Evolutionary conservation across 2,329 filamentous ascomycete species (phyloP), one percentile per base, ranked within the genome.

Genomic region (Sporothrix curviconia): DNA sequence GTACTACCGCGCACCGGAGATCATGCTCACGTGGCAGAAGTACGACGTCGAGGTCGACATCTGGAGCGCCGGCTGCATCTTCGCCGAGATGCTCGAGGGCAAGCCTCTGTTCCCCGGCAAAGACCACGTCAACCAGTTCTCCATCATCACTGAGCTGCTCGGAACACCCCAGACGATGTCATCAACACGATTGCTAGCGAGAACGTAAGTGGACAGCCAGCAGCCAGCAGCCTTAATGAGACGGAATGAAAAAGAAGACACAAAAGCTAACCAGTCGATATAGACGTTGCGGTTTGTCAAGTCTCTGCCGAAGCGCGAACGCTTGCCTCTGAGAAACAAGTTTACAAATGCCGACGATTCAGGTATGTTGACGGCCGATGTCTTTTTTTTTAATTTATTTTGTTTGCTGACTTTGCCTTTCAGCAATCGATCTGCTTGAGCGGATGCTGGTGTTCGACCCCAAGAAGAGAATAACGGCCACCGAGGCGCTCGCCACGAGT

Each of bases 1-100:
- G 79, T 99, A 99, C 80, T 99, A 99, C 81, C 86, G 94, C 68
- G 94, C 94, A 8, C 94, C 94, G 17, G 94, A 99, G 75, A 99
- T 99, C 71, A 99, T 99, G 94, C 90, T 99, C 70, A 97, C 94
- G 63, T 99, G 94, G 94, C 94, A 99, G 79, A 99, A 99, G 78
- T 99, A 99, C 75, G 94, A 99, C 66, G 86, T 97, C 49, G 94
- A 97, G 76, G 94, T 99, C 59, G 94, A 99, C 71, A 96, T 99
- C 70, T 99, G 94, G 94, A 97, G 94, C 71, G 92, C 92, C 17
- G 94, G 94, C 60, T 99, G 94, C 75, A 99, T 99, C 70, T 97
- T 99, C 67, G 94, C 94, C 42, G 94, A 99, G 76, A 99, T 99
- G 94, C 82, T 99, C 59, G 92, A 96, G 76, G 94, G 94, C 70